phyloP scores from a whole-genome alignment of 306 rosid genomes.

The Urtica urens region DNA sequence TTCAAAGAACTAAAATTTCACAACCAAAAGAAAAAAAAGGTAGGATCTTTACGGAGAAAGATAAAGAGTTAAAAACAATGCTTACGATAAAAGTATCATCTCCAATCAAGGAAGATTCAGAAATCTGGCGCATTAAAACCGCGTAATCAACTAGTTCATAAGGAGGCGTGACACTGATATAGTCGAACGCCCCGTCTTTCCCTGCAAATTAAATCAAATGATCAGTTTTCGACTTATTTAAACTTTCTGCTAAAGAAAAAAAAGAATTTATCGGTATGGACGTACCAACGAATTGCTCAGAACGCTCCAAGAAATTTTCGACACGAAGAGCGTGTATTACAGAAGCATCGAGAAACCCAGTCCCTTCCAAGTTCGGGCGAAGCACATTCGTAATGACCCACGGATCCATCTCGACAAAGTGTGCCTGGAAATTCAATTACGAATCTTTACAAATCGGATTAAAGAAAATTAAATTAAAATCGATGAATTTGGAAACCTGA shows the following conservation, averaged over 20 bases:
- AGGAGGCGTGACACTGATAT: conserved; percentile 93
- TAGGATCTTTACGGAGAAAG: conserved; percentile 10
- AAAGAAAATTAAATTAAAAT: not conserved
- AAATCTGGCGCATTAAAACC: conserved; percentile 61
- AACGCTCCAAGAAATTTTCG: conserved; percentile 73
- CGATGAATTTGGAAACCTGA: conserved; percentile 37
- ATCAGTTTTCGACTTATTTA: too few relatives aligned
- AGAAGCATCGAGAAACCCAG: conserved; percentile 75
- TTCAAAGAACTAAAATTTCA: not conserved
- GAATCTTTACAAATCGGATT: not conserved
- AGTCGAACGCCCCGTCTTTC: conserved; percentile 56
- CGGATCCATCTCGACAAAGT: conserved; percentile 97
- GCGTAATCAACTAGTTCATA: conserved; percentile 71
- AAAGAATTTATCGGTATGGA: not conserved
- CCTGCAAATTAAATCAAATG: conserved; percentile 47
- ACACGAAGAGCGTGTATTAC: conserved; percentile 70
- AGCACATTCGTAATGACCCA: conserved; percentile 88
- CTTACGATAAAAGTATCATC: conserved; percentile 72
- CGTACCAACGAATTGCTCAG: conserved; percentile 59
- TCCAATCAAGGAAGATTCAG: conserved; percentile 65
- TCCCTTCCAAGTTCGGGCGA: conserved; percentile 68
- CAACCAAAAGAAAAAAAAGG: not conserved
- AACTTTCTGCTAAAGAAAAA: not conserved
- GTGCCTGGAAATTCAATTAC: conserved; percentile 54
- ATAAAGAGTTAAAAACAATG: conserved; percentile 7